Evolutionary conservation across 1,139 yeast species (phyloP), one percentile per base, ranked within the genome.

Genomic region (Yamadazyma spencermartinsiae): DNA sequence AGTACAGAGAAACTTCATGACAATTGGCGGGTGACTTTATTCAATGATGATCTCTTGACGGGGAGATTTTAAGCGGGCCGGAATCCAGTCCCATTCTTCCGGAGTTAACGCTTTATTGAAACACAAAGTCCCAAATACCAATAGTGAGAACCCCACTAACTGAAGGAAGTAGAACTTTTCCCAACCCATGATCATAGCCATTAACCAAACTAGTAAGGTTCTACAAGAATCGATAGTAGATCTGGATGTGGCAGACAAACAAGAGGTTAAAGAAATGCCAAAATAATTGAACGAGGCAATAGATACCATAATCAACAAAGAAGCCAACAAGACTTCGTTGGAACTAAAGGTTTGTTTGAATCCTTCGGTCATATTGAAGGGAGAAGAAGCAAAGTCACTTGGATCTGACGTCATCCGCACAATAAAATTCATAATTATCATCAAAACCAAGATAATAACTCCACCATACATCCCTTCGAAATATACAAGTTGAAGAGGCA

Each of bases 171-270:
- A 70, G 63, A 85, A 86, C 1, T 68, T 51, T 60, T 86, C 95
- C 95, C 95, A 86, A 3, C 94, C 94, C 50, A 86, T 57, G n/a
- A 62, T 38, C 40, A 86, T 63, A 0, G 94, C 87, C n/a, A 83
- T 73, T 1, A 80, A 37, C 95, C 95, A 86, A 15, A 86, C 90
- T 29, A 84, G 63, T 31, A 85, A 63, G 0, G 95, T 86, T 51
- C 95, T 72, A 45, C 86, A 82, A 0, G 90, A 82, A 54, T 86
- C 95, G 33, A 86, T 76, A 1, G 95, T 86, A 14, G 89, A 80
- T 54, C 95, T 71, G 2, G 92, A 74, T 0, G 95, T 86, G 25
- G 95, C 95, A 37, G 86, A 80, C 37, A 85, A 59, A 36, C 65
- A 62, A 37, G 76, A 73, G 2, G 95, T 86, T 33, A 86, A 68